phyloP scores from a whole-genome alignment of 2,329 filamentous ascomycete genomes.

The Leptographium wingfieldii region DNA sequence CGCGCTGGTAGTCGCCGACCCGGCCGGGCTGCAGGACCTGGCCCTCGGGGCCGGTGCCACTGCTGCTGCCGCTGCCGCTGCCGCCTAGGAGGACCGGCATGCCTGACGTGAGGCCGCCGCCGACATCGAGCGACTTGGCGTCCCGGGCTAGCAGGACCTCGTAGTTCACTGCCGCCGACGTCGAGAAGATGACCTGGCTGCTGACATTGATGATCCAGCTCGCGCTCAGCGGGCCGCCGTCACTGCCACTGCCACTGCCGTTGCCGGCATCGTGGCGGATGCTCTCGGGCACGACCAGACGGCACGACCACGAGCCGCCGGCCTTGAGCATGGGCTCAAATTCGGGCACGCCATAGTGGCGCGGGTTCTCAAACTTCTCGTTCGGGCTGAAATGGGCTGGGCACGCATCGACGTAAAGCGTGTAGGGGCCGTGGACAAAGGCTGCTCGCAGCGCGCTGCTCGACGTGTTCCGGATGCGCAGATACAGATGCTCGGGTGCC shows the following conservation, averaged over 20 bases:
- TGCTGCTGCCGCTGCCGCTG: neutral
- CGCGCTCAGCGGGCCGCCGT: conserved; percentile 34
- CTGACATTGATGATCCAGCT: conserved; percentile 86
- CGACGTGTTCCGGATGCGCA: conserved; percentile 86
- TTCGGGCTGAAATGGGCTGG: conserved; percentile 76
- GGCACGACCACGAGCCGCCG: conserved; percentile 72
- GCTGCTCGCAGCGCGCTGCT: conserved; percentile 84
- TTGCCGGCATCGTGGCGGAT: conserved; percentile 57
- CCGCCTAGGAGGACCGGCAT: conserved; percentile 32
- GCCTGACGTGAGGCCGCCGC: conserved; percentile 17
- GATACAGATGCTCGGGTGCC: conserved; percentile 64
- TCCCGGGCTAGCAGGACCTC: conserved; percentile 80
- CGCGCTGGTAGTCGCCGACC: conserved; percentile 64
- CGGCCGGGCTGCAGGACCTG: conserved; percentile 50
- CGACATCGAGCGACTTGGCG: conserved; percentile 65
- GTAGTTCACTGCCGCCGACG: conserved; percentile 74
- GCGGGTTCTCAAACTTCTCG: conserved; percentile 56
- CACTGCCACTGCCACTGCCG: conserved; percentile 20
- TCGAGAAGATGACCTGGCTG: conserved; percentile 90
- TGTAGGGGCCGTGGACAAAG: conserved; percentile 94
- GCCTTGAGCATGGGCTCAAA: conserved; percentile 97
- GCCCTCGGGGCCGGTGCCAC: conserved; percentile 4
- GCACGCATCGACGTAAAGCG: conserved; percentile 74
- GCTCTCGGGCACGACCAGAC: conserved; percentile 66
- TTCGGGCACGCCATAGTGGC: conserved; percentile 65